Base-by-base conservation (phyloP, 148 eudicot species). In the Drosera capensis region DNA sequence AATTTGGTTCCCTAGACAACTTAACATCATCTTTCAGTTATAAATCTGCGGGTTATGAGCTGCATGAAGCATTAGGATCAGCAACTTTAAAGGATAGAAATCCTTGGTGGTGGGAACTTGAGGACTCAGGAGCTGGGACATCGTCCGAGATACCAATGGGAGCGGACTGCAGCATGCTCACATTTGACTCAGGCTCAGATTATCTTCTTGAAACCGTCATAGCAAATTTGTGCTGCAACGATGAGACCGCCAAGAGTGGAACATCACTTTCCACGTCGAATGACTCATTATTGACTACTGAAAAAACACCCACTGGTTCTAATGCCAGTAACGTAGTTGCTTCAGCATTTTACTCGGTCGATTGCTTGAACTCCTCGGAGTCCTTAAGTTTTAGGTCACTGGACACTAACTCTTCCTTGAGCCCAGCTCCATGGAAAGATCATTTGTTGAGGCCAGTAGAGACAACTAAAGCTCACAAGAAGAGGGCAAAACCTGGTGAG, bases 151-250 rank as follows among this genome's bases (percentile, higher is more conserved):
- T 77, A 43, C 63, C 83, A 18, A 75, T 67, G 40, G 62, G 48
- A 51, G 55, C 54, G 34, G 68, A 62, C 46, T 65, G 52, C 52
- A 66, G 74, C 63, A 51, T 75, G 68, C 55, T 80, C 40, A 82
- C 65, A 11, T 50, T 58, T n/a, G 75, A 72, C 49, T 51, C 70
- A 40, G 70, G 81, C 52, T 45, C 76, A 4, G 94, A 82, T 56
- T 67, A 87, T 65, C 94, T 83, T 56, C 60, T 87, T 31, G 94
- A 82, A 49, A 94, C 96, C 24, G 86, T 87, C 40, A 82, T 87
- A 45, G 94, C 86, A 48, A 77, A 63, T 46, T 67, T 66, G 60
- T 61, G 72, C 59, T 55, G 31, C 17, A 65, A 63, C 20, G 69
- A 62, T 37, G 45, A 18, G 49, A 59, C 60, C 30, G 51, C 25